Evolutionary conservation across 2,329 filamentous ascomycete species (phyloP).

Genomic region (Hymenoscyphus occultus): DNA sequence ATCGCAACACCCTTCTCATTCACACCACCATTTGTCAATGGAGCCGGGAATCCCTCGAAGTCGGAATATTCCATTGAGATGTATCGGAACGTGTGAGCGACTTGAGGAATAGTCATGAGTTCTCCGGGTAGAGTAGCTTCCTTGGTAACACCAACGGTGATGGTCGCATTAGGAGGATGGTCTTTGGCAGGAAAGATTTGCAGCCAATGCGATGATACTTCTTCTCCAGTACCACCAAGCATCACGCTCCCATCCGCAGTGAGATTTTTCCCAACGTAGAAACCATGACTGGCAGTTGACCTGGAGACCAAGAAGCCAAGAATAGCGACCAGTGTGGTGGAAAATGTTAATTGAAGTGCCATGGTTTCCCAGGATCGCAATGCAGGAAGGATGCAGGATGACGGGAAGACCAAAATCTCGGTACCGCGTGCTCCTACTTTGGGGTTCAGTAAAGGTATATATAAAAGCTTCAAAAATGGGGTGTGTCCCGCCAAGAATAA

Average conservation of each 20-base stretch:
- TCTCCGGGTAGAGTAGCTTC: background rate
- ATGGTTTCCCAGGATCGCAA: background rate
- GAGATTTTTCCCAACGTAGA: conserved; percentile 7
- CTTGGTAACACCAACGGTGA: conserved; percentile 3
- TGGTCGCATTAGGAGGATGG: conserved; percentile 1
- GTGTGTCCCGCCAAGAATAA: background rate
- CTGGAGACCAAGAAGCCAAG: background rate
- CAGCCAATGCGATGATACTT: conserved; percentile 8
- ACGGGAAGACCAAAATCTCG: background rate
- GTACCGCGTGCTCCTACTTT: background rate
- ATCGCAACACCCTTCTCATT: conserved; percentile 7
- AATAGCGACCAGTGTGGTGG: background rate
- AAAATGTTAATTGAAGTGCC: background rate
- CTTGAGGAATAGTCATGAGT: conserved; percentile 4
- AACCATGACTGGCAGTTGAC: conserved; percentile 1
- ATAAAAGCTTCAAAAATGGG: background rate
- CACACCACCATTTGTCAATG: conserved; percentile 3
- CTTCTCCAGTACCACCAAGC: conserved; percentile 7
- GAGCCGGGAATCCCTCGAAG: conserved; percentile 2
- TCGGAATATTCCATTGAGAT: conserved; percentile 3
- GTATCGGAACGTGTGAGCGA: background rate
- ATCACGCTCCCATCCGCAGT: background rate
- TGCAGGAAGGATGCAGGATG: background rate
- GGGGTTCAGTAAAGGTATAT: background rate
- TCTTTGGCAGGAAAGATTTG: conserved; percentile 5